Base-by-base conservation (phyloP, 1,284 basidiomycete genomes). In the Rugosomyces carneus region DNA sequence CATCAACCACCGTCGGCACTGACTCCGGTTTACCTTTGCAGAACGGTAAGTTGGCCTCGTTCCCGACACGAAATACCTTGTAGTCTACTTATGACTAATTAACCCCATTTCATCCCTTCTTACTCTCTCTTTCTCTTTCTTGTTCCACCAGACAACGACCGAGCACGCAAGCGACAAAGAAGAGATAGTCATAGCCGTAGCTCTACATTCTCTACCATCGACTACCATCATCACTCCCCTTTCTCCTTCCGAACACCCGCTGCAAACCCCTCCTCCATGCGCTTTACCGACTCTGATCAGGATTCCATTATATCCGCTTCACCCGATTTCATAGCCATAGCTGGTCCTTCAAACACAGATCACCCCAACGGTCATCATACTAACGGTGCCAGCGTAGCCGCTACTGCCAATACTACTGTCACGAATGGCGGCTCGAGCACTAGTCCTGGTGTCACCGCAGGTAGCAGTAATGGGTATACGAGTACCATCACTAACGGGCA, bases 131-230 rank as follows among this genome's bases (percentile, higher is more conserved):
- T 42, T 45, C 46, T 49, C 52, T 45, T 45, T 49, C 18, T 26
- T 24, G 10, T 51, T 50, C 48, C 57, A 53, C 56, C 62, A 74
- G 79, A 78, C 63, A 57, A 69, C 56, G 75, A 81, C 62, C 66
- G 82, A 60, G 76, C 76, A 53, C 72, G 75, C 64, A 87, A 87
- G 73, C 74, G 83, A 73, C 81, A 80, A 69, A 76, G 84, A 65
- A 68, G 78, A 61, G 71, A 72, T 57, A 71, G 58, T n/a, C n/a
- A n/a, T n/a, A n/a, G n/a, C 56, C 55, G 54, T 39, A 36, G 45
- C 34, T 24, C 60, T 47, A 51, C 57, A 45, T 48, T 54, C 32
- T 53, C 55, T 49, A 53, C 55, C 51, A 60, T 62, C 61, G 60
- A 63, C 60, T n/a, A n/a, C n/a, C 62, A 56, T 49, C 40, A 57